Conservation (phyloP, 371 early-diverging fungal genomes). For the Haplosporangium sp. region DNA sequence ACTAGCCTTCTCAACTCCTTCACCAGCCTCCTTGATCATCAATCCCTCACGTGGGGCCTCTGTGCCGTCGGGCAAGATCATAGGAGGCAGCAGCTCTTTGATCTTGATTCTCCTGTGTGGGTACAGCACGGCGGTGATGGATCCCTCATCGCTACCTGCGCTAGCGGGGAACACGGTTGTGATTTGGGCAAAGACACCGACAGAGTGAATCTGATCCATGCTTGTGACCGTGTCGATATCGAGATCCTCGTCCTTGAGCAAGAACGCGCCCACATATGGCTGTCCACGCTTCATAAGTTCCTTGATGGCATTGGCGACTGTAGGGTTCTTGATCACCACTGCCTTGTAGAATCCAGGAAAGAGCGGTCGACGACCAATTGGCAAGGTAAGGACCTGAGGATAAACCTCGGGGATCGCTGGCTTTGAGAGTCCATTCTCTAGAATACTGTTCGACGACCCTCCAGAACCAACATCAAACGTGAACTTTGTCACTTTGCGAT, state of each 20-base stretch:
- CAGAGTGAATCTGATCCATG: conserved; percentile 83
- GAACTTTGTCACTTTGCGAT: conserved; percentile 30
- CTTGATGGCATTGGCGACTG: conserved; percentile 91
- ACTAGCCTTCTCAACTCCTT: conserved; percentile 26
- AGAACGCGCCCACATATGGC: conserved; percentile 95
- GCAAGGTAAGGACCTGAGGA: conserved; percentile 93
- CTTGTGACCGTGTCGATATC: conserved; percentile 86
- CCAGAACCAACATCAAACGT: conserved; percentile 49
- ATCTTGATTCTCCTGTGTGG: conserved; percentile 93
- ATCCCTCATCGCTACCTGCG: conserved; percentile 77
- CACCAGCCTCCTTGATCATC: conserved; percentile 36
- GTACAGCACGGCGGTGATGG: conserved; percentile 94
- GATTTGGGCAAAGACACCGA: conserved; percentile 98
- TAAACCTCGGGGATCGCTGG: conserved; percentile 88
- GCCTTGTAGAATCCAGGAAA: conserved; percentile 98
- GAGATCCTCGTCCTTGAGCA: conserved; percentile 88
- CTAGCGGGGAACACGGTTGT: conserved; percentile 94
- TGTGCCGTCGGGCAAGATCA: conserved; percentile 38
- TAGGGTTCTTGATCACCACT: conserved; percentile 92
- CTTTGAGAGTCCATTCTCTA: conserved; percentile 74
- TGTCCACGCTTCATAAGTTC: conserved; percentile 90
- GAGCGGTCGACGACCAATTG: conserved; percentile 92
- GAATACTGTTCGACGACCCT: conserved; percentile 53
- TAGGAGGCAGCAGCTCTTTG: conserved; percentile 70
- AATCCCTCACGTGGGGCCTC: conserved; percentile 46